Conservation (phyloP, 2,329 filamentous ascomycete genomes). For the Neofusicoccum sp. region DNA sequence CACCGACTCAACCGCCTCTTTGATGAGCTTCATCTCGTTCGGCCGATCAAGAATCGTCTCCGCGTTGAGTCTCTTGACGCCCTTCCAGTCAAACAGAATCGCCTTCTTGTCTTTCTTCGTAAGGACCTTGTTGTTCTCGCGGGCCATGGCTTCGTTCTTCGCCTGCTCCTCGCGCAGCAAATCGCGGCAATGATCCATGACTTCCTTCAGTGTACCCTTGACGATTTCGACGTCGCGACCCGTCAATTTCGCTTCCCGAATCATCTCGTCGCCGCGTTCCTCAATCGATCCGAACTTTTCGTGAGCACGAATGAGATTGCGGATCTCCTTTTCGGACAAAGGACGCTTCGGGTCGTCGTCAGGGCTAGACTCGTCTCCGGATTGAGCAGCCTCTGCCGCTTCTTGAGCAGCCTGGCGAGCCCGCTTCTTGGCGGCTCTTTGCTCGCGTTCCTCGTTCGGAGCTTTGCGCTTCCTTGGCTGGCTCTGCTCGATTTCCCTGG, state of each 20-base stretch:
- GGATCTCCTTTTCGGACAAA: slow-evolving; percentile 87
- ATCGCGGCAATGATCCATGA: slow-evolving; percentile 70
- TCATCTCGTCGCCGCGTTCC: slow-evolving; percentile 82
- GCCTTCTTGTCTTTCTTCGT: slow-evolving; percentile 99
- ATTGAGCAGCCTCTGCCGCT: slow-evolving; percentile 59
- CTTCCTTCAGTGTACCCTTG: slow-evolving; percentile 72
- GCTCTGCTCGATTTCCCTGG: slow-evolving; percentile 80
- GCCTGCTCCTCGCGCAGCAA: slow-evolving; percentile 75
- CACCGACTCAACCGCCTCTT: slow-evolving; percentile 66
- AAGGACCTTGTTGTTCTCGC: slow-evolving; percentile 72
- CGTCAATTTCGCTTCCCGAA: slow-evolving; percentile 80
- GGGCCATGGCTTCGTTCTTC: slow-evolving; percentile 66
- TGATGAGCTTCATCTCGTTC: slow-evolving; percentile 82
- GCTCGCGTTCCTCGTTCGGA: slow-evolving; percentile 63
- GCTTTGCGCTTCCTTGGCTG: slow-evolving; percentile 74
- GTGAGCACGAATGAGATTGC: slow-evolving; percentile 87
- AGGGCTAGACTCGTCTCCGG: slow-evolving; percentile 52
- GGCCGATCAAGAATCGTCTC: slow-evolving; percentile 93
- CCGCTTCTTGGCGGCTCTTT: slow-evolving; percentile 70
- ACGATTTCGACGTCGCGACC: slow-evolving; percentile 84
- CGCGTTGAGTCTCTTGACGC: slow-evolving; percentile 92
- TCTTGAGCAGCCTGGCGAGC: slow-evolving; percentile 67
- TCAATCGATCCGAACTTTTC: slow-evolving; percentile 90
- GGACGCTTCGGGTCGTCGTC: slow-evolving; percentile 82
- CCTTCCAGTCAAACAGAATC: slow-evolving; percentile 90